These are phyloP conservation scores for Erodium texanum DNA, from an alignment of 441 rosid species.

Conservation along the genomic window DNA sequence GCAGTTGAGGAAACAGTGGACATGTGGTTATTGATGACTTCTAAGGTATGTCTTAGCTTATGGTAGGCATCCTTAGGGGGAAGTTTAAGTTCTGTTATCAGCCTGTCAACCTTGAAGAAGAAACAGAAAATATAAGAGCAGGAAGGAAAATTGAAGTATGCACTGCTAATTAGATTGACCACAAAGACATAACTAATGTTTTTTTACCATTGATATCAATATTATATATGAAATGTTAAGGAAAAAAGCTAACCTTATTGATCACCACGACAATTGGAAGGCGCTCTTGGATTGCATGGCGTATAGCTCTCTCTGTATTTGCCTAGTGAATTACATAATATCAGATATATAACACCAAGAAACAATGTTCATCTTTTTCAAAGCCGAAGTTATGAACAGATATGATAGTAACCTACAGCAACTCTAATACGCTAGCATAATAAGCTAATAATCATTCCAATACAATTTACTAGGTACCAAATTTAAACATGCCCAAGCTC, in stretches of 20 bases:
- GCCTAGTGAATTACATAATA: constrained; percentile 37
- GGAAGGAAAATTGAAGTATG: not conserved
- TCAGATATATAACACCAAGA: not conserved
- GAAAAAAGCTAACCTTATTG: constrained; percentile 48
- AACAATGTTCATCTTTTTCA: not conserved
- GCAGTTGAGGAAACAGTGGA: constrained; percentile 77
- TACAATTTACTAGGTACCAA: not conserved
- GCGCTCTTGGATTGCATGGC: constrained; percentile 88
- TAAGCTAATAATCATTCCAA: constrained; percentile 9
- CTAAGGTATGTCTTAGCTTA: constrained; percentile 89
- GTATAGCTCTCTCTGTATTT: constrained; percentile 94
- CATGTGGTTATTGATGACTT: constrained; percentile 85
- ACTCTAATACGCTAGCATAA: constrained; percentile 4
- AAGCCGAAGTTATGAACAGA: not conserved
- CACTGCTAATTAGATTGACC: not conserved
- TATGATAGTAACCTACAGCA: not conserved
- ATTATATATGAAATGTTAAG: not conserved
- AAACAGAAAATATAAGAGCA: constrained; percentile 14
- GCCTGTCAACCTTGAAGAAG: constrained; percentile 68
- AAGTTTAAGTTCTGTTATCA: constrained; percentile 86
- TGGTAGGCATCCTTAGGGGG: constrained; percentile 97
- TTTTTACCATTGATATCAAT: not conserved
- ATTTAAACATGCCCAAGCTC: not conserved
- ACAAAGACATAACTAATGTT: not conserved
- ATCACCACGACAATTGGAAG: constrained; percentile 90